Evolutionary conservation across 1,284 basidiomycete species (phyloP).

Genomic region (Farysia itapuensis): DNA sequence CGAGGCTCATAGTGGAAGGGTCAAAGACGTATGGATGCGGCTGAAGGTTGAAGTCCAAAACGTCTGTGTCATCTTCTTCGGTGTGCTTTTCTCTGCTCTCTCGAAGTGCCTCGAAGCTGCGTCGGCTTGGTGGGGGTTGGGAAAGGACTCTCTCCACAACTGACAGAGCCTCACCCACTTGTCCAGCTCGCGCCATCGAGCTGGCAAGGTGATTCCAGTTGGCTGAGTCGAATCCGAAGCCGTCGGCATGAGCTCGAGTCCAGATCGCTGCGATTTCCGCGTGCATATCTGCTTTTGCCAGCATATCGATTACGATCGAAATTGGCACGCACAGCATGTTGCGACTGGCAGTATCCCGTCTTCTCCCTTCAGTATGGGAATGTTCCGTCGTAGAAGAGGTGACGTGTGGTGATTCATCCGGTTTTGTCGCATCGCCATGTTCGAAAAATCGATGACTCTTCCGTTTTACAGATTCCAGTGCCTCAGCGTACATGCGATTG

Average conservation of each 20-base stretch:
- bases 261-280: constrained; percentile 72
- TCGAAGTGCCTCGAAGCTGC: no score
- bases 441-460: constrained; percentile 25
- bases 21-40: constrained; percentile 8
- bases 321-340: constrained; percentile 76
- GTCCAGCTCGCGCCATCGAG: constrained; percentile 76
- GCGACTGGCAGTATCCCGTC: constrained; percentile 48
- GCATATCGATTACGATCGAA: constrained; percentile 77
- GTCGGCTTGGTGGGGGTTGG: constrained; percentile 12
- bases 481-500: constrained; percentile 70
- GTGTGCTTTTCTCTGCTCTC: no score
- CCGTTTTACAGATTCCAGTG: constrained; percentile 44
- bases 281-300: constrained; percentile 64
- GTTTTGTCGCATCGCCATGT: background rate
- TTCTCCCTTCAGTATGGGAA: background rate
- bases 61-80: constrained; percentile 1
- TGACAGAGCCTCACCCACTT: constrained; percentile 78
- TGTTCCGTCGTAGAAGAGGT: background rate
- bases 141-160: constrained; percentile 75
- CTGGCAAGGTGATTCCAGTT: constrained; percentile 88
- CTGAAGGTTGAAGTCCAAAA: background rate
- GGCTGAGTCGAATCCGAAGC: constrained; percentile 81
- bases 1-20: background rate
- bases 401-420: no score
- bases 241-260: constrained; percentile 68